Base-by-base conservation (phyloP, 2,329 filamentous ascomycete species). In the Triangularia verruculosa region DNA sequence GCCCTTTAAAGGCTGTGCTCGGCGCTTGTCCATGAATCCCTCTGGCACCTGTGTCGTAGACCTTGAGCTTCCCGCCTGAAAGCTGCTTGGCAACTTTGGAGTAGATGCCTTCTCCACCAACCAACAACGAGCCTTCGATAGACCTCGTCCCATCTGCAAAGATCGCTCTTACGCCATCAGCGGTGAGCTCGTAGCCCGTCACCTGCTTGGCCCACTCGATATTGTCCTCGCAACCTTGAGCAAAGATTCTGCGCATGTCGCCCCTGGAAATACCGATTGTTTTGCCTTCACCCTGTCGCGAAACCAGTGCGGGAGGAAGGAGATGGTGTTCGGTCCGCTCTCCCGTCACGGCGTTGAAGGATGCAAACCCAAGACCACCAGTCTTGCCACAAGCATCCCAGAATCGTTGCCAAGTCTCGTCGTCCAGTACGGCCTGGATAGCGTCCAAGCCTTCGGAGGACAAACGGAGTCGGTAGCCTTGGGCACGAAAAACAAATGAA, bases 1-100 rank as follows among this genome's bases (percentile, higher is more conserved):
- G 76, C 0, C 73, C 79, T 64, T 82, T 84, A 77, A 89, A 89
- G 0, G 86, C 86, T 0, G 82, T 79, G 0, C 81, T 85, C 0
- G 86, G 84, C 7, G 87, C 85, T 71, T 89, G 85, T 0, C 87
- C 87, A 67, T 89, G 87, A 24, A 89, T 88, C 1, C 86, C 86
- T 56, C 86, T 74, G 0, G 86, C 83, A 2, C 86, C 86, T 0
- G 85, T 85, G 68, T 89, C 87, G 70, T 83, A 89, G 4, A 86
- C 82, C 72, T 87, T 88, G 54, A 89, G 72, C 57, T 75, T 80
- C 1, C 84, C 86, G 3, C 76, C 76, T 0, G 83, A 86, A 3
- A 89, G 75, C 73, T 89, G 86, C 68, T 79, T 82, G 0, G 86
- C 85, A 12, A 89, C 79, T 58, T 79, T 78, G 8, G 86, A 88